phyloP scores from a whole-genome alignment of 2,329 filamentous ascomycete species.

The Rhytidhysteron rufulum region DNA sequence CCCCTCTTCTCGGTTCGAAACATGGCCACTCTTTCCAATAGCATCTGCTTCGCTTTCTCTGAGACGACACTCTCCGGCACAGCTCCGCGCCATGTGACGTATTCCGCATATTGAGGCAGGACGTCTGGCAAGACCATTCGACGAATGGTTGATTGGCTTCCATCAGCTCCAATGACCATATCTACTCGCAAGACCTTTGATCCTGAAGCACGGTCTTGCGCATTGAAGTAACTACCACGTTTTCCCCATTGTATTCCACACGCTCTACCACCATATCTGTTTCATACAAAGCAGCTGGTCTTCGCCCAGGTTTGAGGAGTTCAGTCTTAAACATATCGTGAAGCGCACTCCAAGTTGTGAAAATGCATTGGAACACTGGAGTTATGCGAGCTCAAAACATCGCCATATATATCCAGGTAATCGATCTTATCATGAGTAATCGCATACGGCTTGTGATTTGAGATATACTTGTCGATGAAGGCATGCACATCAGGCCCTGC shows the following conservation, averaged over 20 bases:
- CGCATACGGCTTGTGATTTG: conserved; percentile 5
- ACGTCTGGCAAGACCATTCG: conserved; percentile 9
- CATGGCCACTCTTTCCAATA: conserved; percentile 18
- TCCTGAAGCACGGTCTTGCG: conserved; percentile 41
- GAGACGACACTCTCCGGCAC: conserved; percentile 3
- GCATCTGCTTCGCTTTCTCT: background rate
- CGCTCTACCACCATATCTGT: conserved; percentile 4
- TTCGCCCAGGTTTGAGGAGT: conserved; percentile 1
- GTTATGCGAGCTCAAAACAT: background rate
- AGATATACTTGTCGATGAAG: conserved; percentile 10
- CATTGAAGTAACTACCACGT: conserved; percentile 33
- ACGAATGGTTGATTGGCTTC: conserved; percentile 12
- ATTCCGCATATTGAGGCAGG: conserved; percentile 14
- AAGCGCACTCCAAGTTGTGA: conserved; percentile 15
- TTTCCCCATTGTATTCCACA: background rate
- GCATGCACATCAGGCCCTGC: conserved; percentile 13
- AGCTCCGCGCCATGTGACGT: conserved; percentile 15
- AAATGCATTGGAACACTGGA: background rate
- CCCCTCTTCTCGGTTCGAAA: conserved; percentile 16
- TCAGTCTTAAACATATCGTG: conserved; percentile 8
- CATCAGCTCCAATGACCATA: conserved; percentile 17
- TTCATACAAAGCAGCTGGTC: background rate
- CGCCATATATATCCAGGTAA: background rate
- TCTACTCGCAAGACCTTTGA: conserved; percentile 3
- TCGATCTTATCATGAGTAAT: background rate